Evolutionary conservation across 495 filamentous ascomycete species (phyloP), one percentile per base, ranked within the genome.

Genomic region (Hyaloscypha variabilis): DNA sequence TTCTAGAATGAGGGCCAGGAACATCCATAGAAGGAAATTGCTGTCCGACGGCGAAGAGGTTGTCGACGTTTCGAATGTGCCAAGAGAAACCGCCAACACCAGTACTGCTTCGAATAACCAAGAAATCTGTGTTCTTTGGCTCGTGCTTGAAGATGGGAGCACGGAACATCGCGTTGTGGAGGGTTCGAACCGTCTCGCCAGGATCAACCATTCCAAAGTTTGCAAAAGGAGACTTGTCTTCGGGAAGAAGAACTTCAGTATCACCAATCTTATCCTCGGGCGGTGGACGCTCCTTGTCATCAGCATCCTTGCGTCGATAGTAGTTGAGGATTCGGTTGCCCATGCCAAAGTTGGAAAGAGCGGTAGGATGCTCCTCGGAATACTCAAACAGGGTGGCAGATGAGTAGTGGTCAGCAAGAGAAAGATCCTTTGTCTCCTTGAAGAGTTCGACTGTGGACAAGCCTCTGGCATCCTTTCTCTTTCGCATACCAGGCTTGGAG

Each of bases 281-380:
- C 74, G 89, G 91, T 1, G 90, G 91, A 4, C 91, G 84, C 17
- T 86, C 85, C 46, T 84, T 81, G 72, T 96, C 93, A 28, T 94
- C 91, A 30, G 83, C 84, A 69, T 90, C 90, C 72, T 91, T 95
- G 34, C 93, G 89, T 19, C 95, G 90, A 73, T 97, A 97, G 77
- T 97, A 98, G 71, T 98, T 97, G 77, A 98, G 90, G 49, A 98
- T 86, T 49, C 91, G 89, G 73, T 87, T 94, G 58, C 92, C 94
- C 95, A 99, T 99, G 65, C 94, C 95, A 68, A 97, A 94, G 75
- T 96, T 96, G 8, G 95, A 97, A 66, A 99, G 81, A 63, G 94
- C 90, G 14, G 86, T 90, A 1, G 95, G 95, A 61, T 91, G 90
- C 74, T 98, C 92, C 73, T 99, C 95, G 13, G 92, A 95, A 76